These are phyloP conservation scores for Diaporthe ilicicola DNA, from an alignment of 2,329 filamentous ascomycete genomes.

Conservation along the genomic window DNA sequence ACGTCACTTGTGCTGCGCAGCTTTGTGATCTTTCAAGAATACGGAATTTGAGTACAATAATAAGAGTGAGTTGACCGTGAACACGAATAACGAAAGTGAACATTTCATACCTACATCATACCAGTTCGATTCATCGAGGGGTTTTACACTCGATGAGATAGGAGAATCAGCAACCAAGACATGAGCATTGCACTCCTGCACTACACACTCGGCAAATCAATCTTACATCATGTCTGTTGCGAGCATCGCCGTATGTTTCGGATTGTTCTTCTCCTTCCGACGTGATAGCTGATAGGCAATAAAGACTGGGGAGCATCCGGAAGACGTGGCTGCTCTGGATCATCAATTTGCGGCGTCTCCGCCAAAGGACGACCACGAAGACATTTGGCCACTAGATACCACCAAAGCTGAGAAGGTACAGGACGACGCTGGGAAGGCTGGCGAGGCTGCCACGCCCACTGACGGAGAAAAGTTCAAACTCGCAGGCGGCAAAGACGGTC, in stretches of 20 bases:
- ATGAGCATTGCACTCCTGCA: neutral
- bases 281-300: neutral
- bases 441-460: accelerated
- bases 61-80: neutral
- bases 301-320: neutral
- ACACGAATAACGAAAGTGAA: neutral
- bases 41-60: neutral
- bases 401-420: too few relatives aligned
- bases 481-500: too few relatives aligned
- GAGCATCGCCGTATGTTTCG: neutral
- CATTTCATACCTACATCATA: too few relatives aligned
- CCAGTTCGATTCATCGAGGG: too few relatives aligned
- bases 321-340: neutral
- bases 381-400: neutral
- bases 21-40: neutral
- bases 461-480: neutral
- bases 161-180: neutral
- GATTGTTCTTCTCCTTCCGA: too few relatives aligned
- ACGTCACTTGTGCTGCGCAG: neutral
- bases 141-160: neutral
- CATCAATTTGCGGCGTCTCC: neutral
- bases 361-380: neutral
- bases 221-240: neutral
- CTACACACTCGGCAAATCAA: too few relatives aligned
- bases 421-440: neutral